Conservation (phyloP, 352 stramenopile species). For the Phytophthora crassamura region DNA sequence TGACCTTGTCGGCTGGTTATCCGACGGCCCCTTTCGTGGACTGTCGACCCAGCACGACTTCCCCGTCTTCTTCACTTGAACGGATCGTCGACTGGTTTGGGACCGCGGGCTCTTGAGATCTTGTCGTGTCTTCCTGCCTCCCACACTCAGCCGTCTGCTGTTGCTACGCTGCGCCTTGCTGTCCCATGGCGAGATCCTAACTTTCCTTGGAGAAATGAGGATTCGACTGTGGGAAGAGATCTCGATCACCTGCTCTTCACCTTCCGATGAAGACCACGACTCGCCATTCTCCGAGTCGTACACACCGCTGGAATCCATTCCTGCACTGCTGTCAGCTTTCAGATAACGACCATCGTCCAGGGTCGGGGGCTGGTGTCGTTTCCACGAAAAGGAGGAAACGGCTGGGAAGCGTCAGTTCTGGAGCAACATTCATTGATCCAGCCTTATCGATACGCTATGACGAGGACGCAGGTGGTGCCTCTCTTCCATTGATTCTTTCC, state of each 20-base stretch:
- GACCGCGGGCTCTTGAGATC: not conserved
- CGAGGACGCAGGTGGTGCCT: not conserved
- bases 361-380: conserved; percentile 20
- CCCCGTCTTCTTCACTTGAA: not conserved
- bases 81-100: not conserved
- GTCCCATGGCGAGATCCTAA: conserved; percentile 20
- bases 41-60: conserved; percentile 9
- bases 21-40: not conserved
- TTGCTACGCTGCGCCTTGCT: conserved; percentile 17
- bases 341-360: conserved; percentile 25
- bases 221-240: conserved; percentile 68
- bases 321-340: conserved; percentile 10
- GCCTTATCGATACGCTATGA: conserved; percentile 3
- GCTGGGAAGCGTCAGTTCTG: not conserved
- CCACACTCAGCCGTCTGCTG: not conserved
- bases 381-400: conserved; percentile 30
- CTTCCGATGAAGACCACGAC: conserved; percentile 34
- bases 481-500: not conserved
- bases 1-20: conserved; percentile 13
- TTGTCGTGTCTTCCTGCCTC: conserved; percentile 3
- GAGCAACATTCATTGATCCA: conserved; percentile 7
- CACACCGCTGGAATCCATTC: conserved; percentile 29
- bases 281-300: conserved; percentile 26
- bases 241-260: conserved; percentile 57
- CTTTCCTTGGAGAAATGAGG: conserved; percentile 60